Evolutionary conservation across 352 stramenopile genomes (phyloP).

Genomic region (Albugo candida): DNA sequence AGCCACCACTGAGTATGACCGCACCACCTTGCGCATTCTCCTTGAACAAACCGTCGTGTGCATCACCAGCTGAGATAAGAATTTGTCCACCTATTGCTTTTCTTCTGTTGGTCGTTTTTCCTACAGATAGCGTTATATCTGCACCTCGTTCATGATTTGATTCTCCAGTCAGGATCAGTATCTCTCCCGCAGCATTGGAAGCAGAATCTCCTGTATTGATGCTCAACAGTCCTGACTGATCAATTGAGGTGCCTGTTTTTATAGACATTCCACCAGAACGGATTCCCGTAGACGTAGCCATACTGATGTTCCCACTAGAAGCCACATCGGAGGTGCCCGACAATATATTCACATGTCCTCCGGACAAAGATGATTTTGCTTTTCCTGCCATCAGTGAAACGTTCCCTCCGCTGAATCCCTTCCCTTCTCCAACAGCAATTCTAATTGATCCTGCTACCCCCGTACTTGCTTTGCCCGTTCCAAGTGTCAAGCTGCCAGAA

Average conservation of each 20-base stretch:
- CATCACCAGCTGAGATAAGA: slow-evolving; percentile 12
- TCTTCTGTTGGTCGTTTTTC: neutral
- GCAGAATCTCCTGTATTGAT: neutral
- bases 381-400: slow-evolving; percentile 20
- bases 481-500: slow-evolving; percentile 23
- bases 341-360: slow-evolving; percentile 18
- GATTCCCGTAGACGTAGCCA: slow-evolving; percentile 4
- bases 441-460: slow-evolving; percentile 23
- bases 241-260: neutral
- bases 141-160: neutral
- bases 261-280: slow-evolving; percentile 3
- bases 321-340: slow-evolving; percentile 21
- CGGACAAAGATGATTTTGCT: slow-evolving; percentile 13
- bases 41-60: slow-evolving; percentile 17
- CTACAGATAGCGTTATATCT: neutral
- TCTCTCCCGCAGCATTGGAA: neutral
- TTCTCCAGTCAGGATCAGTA: neutral
- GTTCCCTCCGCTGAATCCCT: slow-evolving; percentile 17
- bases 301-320: slow-evolving; percentile 6
- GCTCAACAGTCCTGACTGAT: too few relatives aligned
- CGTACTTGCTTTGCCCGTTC: slow-evolving; percentile 17
- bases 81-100: neutral
- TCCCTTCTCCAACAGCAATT: slow-evolving; percentile 20
- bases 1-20: slow-evolving; percentile 18
- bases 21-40: slow-evolving; percentile 23